Evolutionary conservation across 2,329 filamentous ascomycete species (phyloP), one percentile per base, ranked within the genome.

Genomic region (Chlorencoelia australis): DNA sequence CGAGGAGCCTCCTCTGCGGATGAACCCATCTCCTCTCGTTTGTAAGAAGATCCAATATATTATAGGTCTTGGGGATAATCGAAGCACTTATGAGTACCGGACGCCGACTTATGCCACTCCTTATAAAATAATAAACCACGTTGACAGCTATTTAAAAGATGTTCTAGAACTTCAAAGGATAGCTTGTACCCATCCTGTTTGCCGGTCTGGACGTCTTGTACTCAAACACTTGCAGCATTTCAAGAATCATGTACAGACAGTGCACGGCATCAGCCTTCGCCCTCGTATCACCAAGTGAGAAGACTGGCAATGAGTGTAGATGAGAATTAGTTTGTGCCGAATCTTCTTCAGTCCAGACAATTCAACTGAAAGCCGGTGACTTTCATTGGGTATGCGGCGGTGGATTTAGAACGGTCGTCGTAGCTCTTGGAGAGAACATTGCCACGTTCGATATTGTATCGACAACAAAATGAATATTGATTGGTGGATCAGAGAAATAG

Each of bases 361-460:
- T 5, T 49, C 43, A 2, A 52, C 54, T 1, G 56, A 56, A 28
- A 50, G 48, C 7, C 59, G 7, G 10, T 8, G n/a, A 22, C 3
- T 35, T 24, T 30, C 10, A 3, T 4, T 30, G 33, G 33, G 3
- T 30, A 10, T 15, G 5, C n/a, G 7, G 7, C 13, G 18, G 33
- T 11, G 33, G 26, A 11, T 30, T 35, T 21, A 11, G 22, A n/a
- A n/a, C 21, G 7, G 30, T 35, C 2, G 26, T 30, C 13, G 21
- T 19, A 9, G 18, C 15, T n/a, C 14, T 35, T 15, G 33, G 14
- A 35, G 18, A 35, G 8, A 4, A 30, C 13, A 9, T 35, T 24
- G 17, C 64, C 27, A 39, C 60, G 1, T 28, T 49, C 15, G 20
- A 21, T 4, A n/a, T 35, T 4, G 24, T 35, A 11, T 29, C 24